Percentiles rank a stretch among this genome's conserved stretches.
phyloP scores from a whole-genome alignment of 2,329 filamentous ascomycete genomes.

The Ophiostoma novo-ulmi region DNA sequence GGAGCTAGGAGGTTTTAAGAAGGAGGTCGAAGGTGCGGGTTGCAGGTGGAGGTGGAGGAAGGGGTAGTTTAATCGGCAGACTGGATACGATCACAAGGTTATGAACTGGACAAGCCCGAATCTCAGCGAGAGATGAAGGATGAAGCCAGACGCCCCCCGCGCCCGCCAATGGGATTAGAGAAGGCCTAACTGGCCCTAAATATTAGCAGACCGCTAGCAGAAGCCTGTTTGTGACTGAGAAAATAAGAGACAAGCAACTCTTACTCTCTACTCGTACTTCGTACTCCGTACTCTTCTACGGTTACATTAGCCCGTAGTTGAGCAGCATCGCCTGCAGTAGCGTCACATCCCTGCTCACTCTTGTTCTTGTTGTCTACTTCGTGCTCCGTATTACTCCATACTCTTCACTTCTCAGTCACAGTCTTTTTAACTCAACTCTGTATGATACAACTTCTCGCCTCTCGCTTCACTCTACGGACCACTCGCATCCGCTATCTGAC shows the following conservation, averaged over 20 bases:
- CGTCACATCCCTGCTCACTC: neutral
- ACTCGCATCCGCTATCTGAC: neutral
- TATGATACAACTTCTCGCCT: neutral
- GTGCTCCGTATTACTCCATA: neutral
- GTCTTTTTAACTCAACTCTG: neutral
- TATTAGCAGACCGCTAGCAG: neutral
- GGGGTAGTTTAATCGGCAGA: neutral
- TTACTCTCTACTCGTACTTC: neutral
- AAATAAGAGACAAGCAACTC: neutral
- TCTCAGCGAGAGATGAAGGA: neutral
- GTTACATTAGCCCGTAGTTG: slow-evolving; percentile 8
- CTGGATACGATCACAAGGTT: slow-evolving; percentile 9
- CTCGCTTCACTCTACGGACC: neutral
- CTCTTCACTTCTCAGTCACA: neutral
- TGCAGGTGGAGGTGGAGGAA: slow-evolving; percentile 17
- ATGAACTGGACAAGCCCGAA: neutral
- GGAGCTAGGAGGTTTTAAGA: slow-evolving; percentile 23
- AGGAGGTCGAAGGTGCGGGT: slow-evolving; percentile 18
- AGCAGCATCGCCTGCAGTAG: slow-evolving; percentile 11
- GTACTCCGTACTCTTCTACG: neutral
- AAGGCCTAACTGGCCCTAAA: neutral
- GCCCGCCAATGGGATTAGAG: neutral
- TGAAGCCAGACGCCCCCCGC: neutral
- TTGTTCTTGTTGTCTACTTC: neutral
- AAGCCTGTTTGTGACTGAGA: neutral